Percentiles rank a stretch among this genome's conserved stretches.
Conservation (phyloP, 176 grass and related monocot genomes). For the Triticum aestivum region DNA sequence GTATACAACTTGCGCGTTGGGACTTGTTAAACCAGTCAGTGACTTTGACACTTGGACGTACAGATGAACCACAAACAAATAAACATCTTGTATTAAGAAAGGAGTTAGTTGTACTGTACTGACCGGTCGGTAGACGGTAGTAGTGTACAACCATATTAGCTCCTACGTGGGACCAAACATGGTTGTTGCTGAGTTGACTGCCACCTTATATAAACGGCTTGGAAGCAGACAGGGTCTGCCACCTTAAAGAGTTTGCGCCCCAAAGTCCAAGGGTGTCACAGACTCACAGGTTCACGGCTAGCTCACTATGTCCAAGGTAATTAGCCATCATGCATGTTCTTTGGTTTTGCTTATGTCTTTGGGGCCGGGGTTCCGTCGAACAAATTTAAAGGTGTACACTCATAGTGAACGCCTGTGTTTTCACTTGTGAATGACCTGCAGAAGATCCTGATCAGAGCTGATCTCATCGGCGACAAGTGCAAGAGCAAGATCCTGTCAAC, state of each 20-base stretch:
- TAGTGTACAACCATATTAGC: background rate
- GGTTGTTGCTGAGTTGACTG: background rate
- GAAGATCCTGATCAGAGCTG: constrained; percentile 56
- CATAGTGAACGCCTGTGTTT: background rate
- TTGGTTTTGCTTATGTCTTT: background rate
- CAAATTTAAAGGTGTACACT: background rate
- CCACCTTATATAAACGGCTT: background rate
- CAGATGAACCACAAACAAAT: no score
- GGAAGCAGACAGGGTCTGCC: background rate
- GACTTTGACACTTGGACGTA: background rate
- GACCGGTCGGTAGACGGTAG: no score
- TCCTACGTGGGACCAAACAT: constrained; percentile 5
- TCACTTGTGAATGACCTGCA: background rate
- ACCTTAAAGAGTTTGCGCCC: background rate
- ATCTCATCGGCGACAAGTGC: constrained; percentile 34
- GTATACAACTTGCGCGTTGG: background rate
- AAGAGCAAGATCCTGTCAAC: constrained; percentile 28
- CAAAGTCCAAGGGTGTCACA: background rate
- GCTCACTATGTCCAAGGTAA: constrained; percentile 38
- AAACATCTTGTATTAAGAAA: background rate
- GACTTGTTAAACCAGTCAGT: background rate
- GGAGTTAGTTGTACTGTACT: no score
- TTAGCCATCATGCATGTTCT: background rate
- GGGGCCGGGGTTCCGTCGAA: background rate
- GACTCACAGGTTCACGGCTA: background rate